A percentile compares a stretch with the other conserved stretches of the same genome.
These are phyloP conservation scores for Colletotrichum chrysophilum DNA, from an alignment of 2,329 filamentous ascomycete species.

Conservation along the genomic window DNA sequence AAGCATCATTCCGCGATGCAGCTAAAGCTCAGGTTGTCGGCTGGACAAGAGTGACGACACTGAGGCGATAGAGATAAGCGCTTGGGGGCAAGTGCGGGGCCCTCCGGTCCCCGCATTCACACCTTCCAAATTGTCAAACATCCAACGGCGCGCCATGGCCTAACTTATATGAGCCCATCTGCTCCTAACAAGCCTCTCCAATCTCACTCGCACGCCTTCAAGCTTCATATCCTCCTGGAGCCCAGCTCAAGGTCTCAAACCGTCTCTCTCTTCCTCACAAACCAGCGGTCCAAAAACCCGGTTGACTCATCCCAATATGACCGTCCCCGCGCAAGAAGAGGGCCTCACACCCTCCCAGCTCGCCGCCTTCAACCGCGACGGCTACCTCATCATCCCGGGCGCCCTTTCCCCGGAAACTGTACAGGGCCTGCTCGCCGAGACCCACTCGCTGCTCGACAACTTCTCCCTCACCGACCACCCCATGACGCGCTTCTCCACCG, in stretches of 20 bases:
- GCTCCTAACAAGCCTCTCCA: neutral
- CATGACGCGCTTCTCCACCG: conserved; percentile 92
- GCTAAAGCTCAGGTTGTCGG: too few relatives aligned
- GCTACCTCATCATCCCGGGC: conserved; percentile 86
- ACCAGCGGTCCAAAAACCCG: neutral
- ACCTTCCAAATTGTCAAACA: neutral
- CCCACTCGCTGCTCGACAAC: conserved; percentile 72
- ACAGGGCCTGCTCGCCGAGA: conserved; percentile 73
- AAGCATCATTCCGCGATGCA: neutral
- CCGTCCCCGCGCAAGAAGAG: conserved; percentile 20
- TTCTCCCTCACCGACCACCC: conserved; percentile 87
- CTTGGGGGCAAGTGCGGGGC: conserved; percentile 8
- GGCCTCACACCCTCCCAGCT: conserved; percentile 78
- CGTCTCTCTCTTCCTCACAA: too few relatives aligned
- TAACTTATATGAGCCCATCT: neutral
- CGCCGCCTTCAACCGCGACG: conserved; percentile 76
- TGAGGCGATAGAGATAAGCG: conserved; percentile 1
- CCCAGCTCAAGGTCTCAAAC: neutral
- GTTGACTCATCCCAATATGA: neutral
- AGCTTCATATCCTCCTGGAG: neutral
- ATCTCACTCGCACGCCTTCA: neutral
- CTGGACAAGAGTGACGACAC: neutral
- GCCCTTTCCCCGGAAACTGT: conserved; percentile 74
- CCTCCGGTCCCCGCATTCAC: conserved; percentile 7
- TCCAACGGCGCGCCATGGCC: neutral